A percentile compares a stretch with the other conserved stretches of the same genome.
Evolutionary conservation across 2,329 filamentous ascomycete genomes (phyloP).

Genomic region (Aspergillus fumigatiaffinis): DNA sequence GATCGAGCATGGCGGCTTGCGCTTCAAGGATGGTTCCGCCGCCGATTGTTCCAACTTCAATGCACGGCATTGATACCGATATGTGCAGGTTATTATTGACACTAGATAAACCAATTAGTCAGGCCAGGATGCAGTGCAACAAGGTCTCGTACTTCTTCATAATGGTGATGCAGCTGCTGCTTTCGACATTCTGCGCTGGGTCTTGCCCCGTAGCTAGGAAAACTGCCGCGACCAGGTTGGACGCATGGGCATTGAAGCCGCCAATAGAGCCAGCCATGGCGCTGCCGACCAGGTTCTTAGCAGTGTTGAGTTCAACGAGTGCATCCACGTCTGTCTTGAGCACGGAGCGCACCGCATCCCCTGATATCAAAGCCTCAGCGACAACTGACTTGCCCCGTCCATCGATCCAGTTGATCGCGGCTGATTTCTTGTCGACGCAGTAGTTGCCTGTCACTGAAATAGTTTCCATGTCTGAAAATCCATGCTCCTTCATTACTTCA

Average conservation of each 20-base stretch:
- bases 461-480: conserved; percentile 94
- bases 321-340: conserved; percentile 91
- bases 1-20: conserved; percentile 92
- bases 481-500: conserved; percentile 80
- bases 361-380: conserved; percentile 93
- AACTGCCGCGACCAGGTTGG: conserved; percentile 93
- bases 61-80: conserved; percentile 94
- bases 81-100: conserved; percentile 89
- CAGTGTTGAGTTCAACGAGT: conserved; percentile 88
- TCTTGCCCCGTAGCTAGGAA: conserved; percentile 96
- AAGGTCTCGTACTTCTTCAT: conserved; percentile 93
- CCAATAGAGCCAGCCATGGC: conserved; percentile 95
- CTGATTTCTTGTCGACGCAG: conserved; percentile 97
- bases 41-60: conserved; percentile 95
- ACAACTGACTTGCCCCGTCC: conserved; percentile 95
- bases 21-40: conserved; percentile 96
- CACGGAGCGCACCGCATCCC: conserved; percentile 76
- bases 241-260: conserved; percentile 96
- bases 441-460: conserved; percentile 95
- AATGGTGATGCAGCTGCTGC: conserved; percentile 93
- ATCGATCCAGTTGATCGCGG: conserved; percentile 98
- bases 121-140: conserved; percentile 10
- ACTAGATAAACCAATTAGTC: conserved; percentile 44
- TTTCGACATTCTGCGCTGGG: conserved; percentile 95
- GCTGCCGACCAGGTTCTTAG: conserved; percentile 94